Evolutionary conservation across 805 yeast genomes (phyloP).

Genomic region (Candida ascalaphidarum): DNA sequence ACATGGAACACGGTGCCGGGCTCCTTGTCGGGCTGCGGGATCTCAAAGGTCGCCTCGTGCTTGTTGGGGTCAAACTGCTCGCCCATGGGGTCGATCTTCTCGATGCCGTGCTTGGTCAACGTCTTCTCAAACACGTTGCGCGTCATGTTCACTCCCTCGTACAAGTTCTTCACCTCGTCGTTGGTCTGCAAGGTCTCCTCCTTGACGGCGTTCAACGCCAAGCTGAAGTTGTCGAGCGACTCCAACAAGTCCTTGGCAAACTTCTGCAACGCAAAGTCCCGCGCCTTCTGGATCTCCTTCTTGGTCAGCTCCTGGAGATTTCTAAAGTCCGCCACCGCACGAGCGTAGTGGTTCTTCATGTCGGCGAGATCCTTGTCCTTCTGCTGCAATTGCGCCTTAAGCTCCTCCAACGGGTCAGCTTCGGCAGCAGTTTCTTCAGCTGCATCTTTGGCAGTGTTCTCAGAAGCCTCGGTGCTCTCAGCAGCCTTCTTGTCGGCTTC

Average conservation of each 20-base stretch:
- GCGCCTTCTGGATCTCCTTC: slow-evolving; percentile 78
- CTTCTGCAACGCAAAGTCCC: slow-evolving; percentile 84
- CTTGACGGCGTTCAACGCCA: slow-evolving; percentile 69
- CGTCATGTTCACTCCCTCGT: slow-evolving; percentile 89
- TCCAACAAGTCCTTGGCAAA: slow-evolving; percentile 86
- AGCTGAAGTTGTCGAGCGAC: slow-evolving; percentile 82
- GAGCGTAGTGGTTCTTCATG: slow-evolving; percentile 72
- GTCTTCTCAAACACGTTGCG: slow-evolving; percentile 81
- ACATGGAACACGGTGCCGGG: slow-evolving; percentile 91
- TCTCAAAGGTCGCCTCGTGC: slow-evolving; percentile 90
- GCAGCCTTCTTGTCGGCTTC: slow-evolving; percentile 5
- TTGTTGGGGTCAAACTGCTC: slow-evolving; percentile 83
- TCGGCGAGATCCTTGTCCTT: slow-evolving; percentile 73
- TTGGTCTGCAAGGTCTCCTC: slow-evolving; percentile 46
- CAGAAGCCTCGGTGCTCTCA: slow-evolving; percentile 4
- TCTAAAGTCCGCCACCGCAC: slow-evolving; percentile 88
- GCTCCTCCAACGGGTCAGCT: slow-evolving; percentile 17
- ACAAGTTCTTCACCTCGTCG: slow-evolving; percentile 61
- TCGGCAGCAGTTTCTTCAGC: slow-evolving; percentile 11
- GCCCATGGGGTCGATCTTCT: slow-evolving; percentile 75
- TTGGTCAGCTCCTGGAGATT: slow-evolving; percentile 86
- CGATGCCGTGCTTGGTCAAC: slow-evolving; percentile 68
- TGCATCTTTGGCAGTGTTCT: too few species aligned
- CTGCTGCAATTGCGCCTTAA: slow-evolving; percentile 45
- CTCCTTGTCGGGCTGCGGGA: slow-evolving; percentile 79